Percentiles rank a stretch among this genome's conserved stretches.
These are phyloP conservation scores for Uronychia binucleata DNA, from an alignment of 73 alveolate species.

Conservation along the genomic window DNA sequence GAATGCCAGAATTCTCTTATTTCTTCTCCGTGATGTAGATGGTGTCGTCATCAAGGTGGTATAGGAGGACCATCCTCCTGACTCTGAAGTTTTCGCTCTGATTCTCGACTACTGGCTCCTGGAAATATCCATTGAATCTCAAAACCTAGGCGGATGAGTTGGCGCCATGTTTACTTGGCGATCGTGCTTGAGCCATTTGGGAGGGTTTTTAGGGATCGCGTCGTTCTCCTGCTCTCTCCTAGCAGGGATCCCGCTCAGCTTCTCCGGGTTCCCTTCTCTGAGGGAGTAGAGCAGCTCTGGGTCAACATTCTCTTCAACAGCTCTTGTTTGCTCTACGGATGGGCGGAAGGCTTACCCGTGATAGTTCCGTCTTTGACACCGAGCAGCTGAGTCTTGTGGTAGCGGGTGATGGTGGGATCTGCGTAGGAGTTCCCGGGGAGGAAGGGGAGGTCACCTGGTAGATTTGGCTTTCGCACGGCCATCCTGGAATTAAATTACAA, in stretches of 20 bases:
- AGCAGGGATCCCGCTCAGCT: slow-evolving; percentile 62
- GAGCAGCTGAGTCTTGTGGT: slow-evolving; percentile 60
- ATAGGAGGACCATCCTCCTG: slow-evolving; percentile 87
- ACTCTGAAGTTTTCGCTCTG: slow-evolving; percentile 90
- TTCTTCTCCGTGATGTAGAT: slow-evolving; percentile 92
- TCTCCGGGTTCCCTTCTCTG: slow-evolving; percentile 59
- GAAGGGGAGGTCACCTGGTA: slow-evolving; percentile 48
- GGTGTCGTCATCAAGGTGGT: slow-evolving; percentile 95
- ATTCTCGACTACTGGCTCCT: slow-evolving; percentile 93
- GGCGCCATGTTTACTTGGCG: slow-evolving; percentile 62
- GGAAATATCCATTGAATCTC: slow-evolving; percentile 90
- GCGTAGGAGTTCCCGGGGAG: slow-evolving; percentile 60
- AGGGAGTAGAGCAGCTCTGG: slow-evolving; percentile 49
- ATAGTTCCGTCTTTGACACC: slow-evolving; percentile 54
- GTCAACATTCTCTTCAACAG: slow-evolving; percentile 51
- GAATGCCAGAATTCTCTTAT: slow-evolving; percentile 97
- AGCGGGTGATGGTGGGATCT: slow-evolving; percentile 60
- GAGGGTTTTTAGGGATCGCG: slow-evolving; percentile 86
- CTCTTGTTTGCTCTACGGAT: slow-evolving; percentile 55
- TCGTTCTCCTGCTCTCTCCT: slow-evolving; percentile 81
- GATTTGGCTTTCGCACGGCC: slow-evolving; percentile 9
- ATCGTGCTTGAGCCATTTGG: slow-evolving; percentile 86
- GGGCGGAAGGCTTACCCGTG: slow-evolving; percentile 19
- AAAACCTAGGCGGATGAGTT: slow-evolving; percentile 64
- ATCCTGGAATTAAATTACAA: no score